Evolutionary conservation across 495 filamentous ascomycete genomes (phyloP).

Genomic region (Podospora comata): DNA sequence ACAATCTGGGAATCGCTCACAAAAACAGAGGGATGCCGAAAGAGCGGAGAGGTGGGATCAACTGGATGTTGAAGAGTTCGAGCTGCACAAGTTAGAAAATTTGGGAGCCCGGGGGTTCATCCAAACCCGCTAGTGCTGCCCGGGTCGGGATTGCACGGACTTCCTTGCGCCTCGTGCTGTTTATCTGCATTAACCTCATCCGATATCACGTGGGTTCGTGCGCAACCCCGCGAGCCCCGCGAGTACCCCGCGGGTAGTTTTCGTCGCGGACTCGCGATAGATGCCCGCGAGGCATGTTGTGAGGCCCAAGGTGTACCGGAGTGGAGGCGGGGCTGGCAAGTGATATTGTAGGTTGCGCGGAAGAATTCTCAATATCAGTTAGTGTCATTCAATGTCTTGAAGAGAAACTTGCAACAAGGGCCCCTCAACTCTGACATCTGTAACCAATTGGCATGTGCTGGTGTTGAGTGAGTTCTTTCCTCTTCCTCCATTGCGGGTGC

Average conservation of each 20-base stretch:
- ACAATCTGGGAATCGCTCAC: conserved; percentile 22
- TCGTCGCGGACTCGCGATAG: not conserved
- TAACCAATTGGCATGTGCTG: too few relatives aligned
- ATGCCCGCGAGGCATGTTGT: too few relatives aligned
- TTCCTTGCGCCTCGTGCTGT: conserved; percentile 13
- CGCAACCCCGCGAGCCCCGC: conserved; percentile 1
- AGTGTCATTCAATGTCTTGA: too few relatives aligned
- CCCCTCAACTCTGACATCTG: too few relatives aligned
- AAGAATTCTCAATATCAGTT: too few relatives aligned
- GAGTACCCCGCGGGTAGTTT: not conserved
- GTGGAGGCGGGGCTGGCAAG: too few relatives aligned
- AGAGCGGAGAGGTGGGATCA: conserved; percentile 21
- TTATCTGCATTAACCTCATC: not conserved
- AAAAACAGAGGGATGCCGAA: conserved; percentile 32
- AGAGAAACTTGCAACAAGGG: too few relatives aligned
- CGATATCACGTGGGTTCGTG: conserved; percentile 8
- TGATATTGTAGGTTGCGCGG: too few relatives aligned
- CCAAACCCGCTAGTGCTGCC: not conserved
- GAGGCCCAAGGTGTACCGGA: too few relatives aligned
- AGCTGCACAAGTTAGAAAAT: conserved; percentile 19
- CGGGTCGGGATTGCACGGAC: conserved; percentile 14
- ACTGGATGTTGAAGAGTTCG: conserved; percentile 9
- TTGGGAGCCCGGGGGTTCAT: conserved; percentile 20
- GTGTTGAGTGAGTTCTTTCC: too few relatives aligned
- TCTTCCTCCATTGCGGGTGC: too few relatives aligned